Conservation (phyloP, 176 grass and related monocot species). For the Carex scoparia region DNA sequence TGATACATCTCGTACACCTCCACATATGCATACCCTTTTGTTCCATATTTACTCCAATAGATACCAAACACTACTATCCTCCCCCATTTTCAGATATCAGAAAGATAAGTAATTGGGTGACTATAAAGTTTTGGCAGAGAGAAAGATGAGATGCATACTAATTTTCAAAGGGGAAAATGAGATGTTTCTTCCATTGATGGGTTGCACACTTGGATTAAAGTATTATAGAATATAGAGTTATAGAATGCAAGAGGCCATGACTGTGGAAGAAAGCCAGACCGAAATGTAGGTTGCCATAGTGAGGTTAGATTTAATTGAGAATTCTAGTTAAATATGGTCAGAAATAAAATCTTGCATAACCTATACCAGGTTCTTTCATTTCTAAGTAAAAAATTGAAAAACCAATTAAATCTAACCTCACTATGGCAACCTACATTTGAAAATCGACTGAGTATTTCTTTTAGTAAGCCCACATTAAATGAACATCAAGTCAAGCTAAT, state of each 20-base stretch:
- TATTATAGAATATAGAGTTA: neutral
- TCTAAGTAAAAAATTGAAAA: too few relatives aligned
- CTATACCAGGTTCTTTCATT: neutral
- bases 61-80: neutral
- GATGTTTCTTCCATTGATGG: neutral
- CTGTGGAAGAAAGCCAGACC: neutral
- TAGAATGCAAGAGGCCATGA: neutral
- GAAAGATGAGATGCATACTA: neutral
- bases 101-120: neutral
- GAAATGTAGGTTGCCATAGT: neutral
- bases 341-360: neutral
- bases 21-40: neutral
- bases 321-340: neutral
- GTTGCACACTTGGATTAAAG: too few relatives aligned
- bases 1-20: neutral
- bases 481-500: neutral
- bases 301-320: neutral
- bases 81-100: neutral
- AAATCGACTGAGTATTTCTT: neutral
- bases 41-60: constrained; percentile 1
- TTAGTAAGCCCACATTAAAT: neutral
- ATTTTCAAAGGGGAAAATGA: neutral
- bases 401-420: too few relatives aligned
- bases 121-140: neutral
- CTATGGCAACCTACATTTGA: too few relatives aligned